These are phyloP conservation scores for Pythium guiyangense DNA, from an alignment of 352 stramenopile species.

Conservation along the genomic window DNA sequence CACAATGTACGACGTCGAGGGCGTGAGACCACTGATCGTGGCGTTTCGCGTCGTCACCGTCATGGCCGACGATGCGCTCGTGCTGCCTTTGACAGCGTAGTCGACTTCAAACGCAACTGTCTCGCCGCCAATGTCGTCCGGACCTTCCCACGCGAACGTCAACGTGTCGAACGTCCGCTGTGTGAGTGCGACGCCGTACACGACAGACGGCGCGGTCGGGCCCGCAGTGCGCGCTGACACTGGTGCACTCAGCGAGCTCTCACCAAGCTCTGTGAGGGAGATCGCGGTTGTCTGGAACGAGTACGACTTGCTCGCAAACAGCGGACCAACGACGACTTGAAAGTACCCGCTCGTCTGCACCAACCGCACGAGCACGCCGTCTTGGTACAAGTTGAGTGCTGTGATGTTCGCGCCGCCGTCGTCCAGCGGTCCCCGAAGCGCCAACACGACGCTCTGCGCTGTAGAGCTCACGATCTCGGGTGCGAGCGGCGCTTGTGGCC, in stretches of 20 bases:
- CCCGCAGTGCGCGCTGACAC: slow-evolving; percentile 21
- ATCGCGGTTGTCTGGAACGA: slow-evolving; percentile 25
- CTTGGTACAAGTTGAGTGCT: slow-evolving; percentile 32
- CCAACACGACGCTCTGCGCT: slow-evolving; percentile 28
- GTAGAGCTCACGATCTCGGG: slow-evolving; percentile 20
- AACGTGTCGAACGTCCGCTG: slow-evolving; percentile 26
- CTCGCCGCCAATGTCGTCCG: slow-evolving; percentile 38
- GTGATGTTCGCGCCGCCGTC: slow-evolving; percentile 33
- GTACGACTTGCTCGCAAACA: slow-evolving; percentile 30
- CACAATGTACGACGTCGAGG: slow-evolving; percentile 34
- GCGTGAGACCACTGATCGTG: slow-evolving; percentile 20
- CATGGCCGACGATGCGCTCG: not conserved
- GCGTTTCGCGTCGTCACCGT: slow-evolving; percentile 2
- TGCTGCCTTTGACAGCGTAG: slow-evolving; percentile 11
- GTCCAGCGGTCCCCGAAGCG: slow-evolving; percentile 33
- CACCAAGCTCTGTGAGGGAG: slow-evolving; percentile 20
- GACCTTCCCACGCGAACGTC: slow-evolving; percentile 28
- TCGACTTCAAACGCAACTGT: slow-evolving; percentile 29
- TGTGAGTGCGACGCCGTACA: slow-evolving; percentile 27
- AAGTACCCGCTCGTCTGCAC: slow-evolving; percentile 14
- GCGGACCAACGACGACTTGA: slow-evolving; percentile 17
- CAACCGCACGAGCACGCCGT: slow-evolving; percentile 23
- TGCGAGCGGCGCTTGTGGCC: slow-evolving; percentile 17
- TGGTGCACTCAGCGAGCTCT: slow-evolving; percentile 26
- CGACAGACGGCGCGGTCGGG: slow-evolving; percentile 26